Evolutionary conservation across 257 asterid species (phyloP).

Genomic region (Fraxinus anomala): DNA sequence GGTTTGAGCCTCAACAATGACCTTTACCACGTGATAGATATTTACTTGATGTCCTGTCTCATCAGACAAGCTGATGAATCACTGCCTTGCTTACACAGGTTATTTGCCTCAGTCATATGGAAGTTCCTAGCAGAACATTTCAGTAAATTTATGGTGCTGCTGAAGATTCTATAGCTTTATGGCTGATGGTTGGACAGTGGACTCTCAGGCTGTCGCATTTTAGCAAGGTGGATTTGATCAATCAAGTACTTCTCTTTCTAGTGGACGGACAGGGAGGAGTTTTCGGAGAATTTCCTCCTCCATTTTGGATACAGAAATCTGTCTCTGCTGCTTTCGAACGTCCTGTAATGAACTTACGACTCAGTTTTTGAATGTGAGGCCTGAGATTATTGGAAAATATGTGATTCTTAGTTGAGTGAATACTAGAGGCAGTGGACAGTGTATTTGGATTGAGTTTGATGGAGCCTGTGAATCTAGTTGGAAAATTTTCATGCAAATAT

Average conservation of each 20-base stretch:
- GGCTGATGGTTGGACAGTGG: neutral
- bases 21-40: neutral
- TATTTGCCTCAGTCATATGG: neutral
- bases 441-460: neutral
- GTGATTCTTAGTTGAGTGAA: neutral
- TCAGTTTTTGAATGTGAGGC: neutral
- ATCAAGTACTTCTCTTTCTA: neutral
- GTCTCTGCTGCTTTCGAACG: neutral
- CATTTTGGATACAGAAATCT: neutral
- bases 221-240: neutral
- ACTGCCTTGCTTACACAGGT: neutral
- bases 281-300: neutral
- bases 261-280: neutral
- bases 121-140: neutral
- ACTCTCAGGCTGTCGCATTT: neutral
- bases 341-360: neutral
- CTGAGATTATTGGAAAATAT: neutral
- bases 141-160: constrained; percentile 1
- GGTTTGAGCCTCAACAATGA: too few relatives aligned
- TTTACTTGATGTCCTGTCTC: neutral
- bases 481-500: too few relatives aligned
- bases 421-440: neutral
- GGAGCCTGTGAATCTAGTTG: neutral
- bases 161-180: neutral
- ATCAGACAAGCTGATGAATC: neutral